Evolutionary conservation across 192 early-diverging fungal species (phyloP).

Genomic region (Cetraspora pellucida): DNA sequence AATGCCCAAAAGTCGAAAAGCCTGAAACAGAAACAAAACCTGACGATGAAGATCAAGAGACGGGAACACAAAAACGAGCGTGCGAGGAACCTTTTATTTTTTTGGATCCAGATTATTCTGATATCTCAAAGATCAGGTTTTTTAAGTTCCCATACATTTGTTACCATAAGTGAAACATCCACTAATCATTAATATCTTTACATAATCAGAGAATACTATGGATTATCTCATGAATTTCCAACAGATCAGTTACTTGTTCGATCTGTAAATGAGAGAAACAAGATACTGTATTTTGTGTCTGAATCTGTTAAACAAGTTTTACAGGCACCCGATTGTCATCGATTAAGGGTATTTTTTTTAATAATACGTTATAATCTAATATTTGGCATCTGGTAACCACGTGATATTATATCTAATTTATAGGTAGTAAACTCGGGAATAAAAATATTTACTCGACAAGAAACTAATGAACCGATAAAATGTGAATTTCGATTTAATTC

Average conservation of each 20-base stretch:
- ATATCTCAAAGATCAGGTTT: constrained; percentile 63
- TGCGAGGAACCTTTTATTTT: constrained; percentile 90
- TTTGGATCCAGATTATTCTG: constrained; percentile 59
- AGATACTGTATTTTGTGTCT: constrained; percentile 85
- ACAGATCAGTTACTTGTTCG: constrained; percentile 86
- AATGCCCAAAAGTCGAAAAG: constrained; percentile 31
- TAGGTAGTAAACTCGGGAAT: constrained; percentile 95
- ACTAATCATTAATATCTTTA: too few relatives aligned
- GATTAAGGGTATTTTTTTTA: constrained; percentile 52
- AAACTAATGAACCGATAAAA: constrained; percentile 51
- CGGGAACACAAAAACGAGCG: constrained; percentile 39
- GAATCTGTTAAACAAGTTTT: constrained; percentile 77
- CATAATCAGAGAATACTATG: constrained; percentile 66
- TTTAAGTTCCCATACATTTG: neutral
- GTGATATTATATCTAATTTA: neutral
- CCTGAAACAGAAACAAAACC: neutral
- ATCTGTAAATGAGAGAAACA: constrained; percentile 67
- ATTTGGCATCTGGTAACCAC: neutral
- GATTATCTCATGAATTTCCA: constrained; percentile 74
- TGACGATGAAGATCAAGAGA: neutral
- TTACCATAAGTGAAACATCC: neutral
- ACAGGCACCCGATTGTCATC: constrained; percentile 56
- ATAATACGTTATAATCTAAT: neutral
- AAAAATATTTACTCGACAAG: constrained; percentile 79
- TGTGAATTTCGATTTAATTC: constrained; percentile 70